phyloP scores from a whole-genome alignment of 2,329 filamentous ascomycete species.

The Pseudocercospora crystallina region DNA sequence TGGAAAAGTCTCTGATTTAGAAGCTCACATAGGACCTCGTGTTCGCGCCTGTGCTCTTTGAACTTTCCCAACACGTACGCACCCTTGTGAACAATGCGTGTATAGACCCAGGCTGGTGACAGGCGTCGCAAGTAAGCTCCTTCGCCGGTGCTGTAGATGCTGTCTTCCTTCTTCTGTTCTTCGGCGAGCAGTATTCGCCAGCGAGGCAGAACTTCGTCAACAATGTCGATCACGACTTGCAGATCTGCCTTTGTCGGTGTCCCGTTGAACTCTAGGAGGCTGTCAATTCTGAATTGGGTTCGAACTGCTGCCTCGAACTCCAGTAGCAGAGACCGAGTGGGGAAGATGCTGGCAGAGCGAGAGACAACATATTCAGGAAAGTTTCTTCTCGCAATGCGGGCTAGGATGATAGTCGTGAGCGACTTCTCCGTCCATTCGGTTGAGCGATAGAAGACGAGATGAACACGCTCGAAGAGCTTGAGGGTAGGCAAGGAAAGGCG shows the following conservation, averaged over 20 bases:
- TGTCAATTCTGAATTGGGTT: constrained; percentile 78
- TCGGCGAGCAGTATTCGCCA: constrained; percentile 73
- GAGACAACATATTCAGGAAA: constrained; percentile 91
- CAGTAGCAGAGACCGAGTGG: constrained; percentile 69
- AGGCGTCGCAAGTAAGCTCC: constrained; percentile 86
- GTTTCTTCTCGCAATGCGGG: constrained; percentile 81
- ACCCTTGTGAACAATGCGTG: constrained; percentile 86
- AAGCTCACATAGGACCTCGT: constrained; percentile 71
- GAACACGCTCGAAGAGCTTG: constrained; percentile 87
- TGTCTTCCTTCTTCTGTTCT: constrained; percentile 75
- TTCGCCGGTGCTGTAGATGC: constrained; percentile 76
- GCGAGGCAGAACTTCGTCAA: constrained; percentile 73
- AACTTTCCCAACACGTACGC: constrained; percentile 70
- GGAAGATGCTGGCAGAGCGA: constrained; percentile 84
- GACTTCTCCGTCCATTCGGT: constrained; percentile 98
- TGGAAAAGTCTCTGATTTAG: constrained; percentile 83
- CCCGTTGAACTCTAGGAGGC: constrained; percentile 75
- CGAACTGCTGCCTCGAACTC: constrained; percentile 88
- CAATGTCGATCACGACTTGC: constrained; percentile 67
- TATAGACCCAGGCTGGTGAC: constrained; percentile 89
- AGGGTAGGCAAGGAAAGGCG: constrained; percentile 70
- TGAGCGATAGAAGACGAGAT: constrained; percentile 92
- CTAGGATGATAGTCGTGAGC: constrained; percentile 88
- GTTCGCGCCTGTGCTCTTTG: constrained; percentile 76
- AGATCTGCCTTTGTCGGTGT: constrained; percentile 65